Base-by-base conservation (phyloP, 2,329 filamentous ascomycete species). In the Graphilbum ipis-grandicollis region DNA sequence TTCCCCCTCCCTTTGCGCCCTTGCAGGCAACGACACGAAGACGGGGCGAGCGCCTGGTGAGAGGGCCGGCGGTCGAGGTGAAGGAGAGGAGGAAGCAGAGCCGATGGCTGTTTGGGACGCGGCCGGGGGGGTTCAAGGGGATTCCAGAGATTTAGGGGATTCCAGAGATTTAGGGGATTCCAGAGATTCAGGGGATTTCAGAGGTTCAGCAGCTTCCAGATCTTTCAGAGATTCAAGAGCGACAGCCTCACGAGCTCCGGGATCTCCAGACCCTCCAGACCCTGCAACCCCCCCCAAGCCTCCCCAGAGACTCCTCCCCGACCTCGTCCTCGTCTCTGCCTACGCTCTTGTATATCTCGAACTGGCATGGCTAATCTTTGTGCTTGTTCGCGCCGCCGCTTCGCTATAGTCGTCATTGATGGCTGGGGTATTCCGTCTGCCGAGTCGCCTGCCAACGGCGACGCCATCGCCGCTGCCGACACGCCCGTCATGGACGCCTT, bases 401-500 rank as follows among this genome's bases (percentile, higher is more conserved):
- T 17, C 18, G 22, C 17, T 31, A 54, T 39, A 85, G 80, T 98
- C 71, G 90, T 96, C 62, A 98, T 98, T 68, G 90, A 98, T 65
- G 90, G 90, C 54, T 98, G 90, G 90, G 90, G 90, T 54, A 74
- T 96, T 51, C 73, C 86, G 50, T 75, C 75, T 45, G 77, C 79
- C 47, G 63, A 76, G 41, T 92, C 85, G 39, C 81, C 80, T 51
- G 80, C 82, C 52, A 59, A 93, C 59, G 88, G 90, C 59, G 88
- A 98, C 65, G 90, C 90, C 54, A 96, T 98, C 57, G 77, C 86
- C 49, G 82, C 82, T 45, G 90, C 88, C 48, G 70, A 93, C 47
- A 96, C 90, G 40, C 90, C 90, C 33, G 74, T 79, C 56, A 98
- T 98, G 90, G 88, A 94, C 59, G 75, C 73, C 42, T 86, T 98